Base-by-base conservation (phyloP, 2,329 filamentous ascomycete genomes). In the Pezicula radicicola region DNA sequence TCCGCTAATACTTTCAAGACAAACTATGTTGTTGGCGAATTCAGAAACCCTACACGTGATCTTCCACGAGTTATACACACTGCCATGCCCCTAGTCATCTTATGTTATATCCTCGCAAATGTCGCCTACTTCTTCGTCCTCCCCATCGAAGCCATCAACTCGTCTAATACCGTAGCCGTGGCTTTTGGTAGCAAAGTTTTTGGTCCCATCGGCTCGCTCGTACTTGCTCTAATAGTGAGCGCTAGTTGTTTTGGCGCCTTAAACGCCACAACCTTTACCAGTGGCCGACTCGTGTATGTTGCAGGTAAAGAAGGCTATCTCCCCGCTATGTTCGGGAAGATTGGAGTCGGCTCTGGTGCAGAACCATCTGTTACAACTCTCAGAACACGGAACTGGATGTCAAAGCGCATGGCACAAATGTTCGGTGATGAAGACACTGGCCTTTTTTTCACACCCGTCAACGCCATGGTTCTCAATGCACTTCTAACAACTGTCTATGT, bases 21-120 rank as follows among this genome's bases (percentile, higher is more conserved):
- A 56, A 99, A 97, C 72, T 99, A 97, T 65, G 94, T 99, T 6
- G 91, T 95, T 1, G 94, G 92, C 62, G 94, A 99, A 71, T 97
- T 99, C 75, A 88, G 91, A 63, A 92, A 97, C 65, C 91, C 94
- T 1, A 81, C 82, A 45, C 85, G 91, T 57, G 94, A 99, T 68
- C 84, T 99, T 9, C 94, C 94, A 1, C 85, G 91, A 19, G 92
- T 97, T 25, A 96, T 99, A 52, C 94, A 99, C 72, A 96, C 93
- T 0, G 92, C 93, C 13, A 94, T 99, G 81, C 92, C 94, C 2
- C 76, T 97, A 42, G 93, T 99, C 52, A 97, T 99, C 56, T 68
- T 91, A 27, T 89, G 83, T 62, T 99, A 97, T 70, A 77, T 97
- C 30, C 78, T 97, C 46, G 93, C 93, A 59, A 99, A 97, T 68